phyloP scores from a whole-genome alignment of 306 rosid species.

The Amphicarpaea edgeworthii region DNA sequence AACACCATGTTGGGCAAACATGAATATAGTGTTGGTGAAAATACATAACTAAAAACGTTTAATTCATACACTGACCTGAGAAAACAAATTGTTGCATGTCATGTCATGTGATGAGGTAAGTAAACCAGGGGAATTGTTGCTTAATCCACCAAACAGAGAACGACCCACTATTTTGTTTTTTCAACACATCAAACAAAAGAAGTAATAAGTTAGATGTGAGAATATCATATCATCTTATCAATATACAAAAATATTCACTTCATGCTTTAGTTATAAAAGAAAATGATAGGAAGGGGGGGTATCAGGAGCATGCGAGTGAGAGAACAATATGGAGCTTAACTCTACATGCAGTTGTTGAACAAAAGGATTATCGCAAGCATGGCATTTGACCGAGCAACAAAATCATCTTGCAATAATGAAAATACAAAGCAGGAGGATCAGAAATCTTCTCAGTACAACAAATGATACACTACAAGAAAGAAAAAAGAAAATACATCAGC shows the following conservation, averaged over 20 bases:
- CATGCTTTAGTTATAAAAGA: background rate
- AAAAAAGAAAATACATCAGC: background rate
- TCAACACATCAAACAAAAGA: slow-evolving; percentile 42
- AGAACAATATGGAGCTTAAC: background rate
- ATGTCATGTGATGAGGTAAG: slow-evolving; percentile 57
- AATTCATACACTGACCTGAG: slow-evolving; percentile 64
- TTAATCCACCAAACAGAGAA: slow-evolving; percentile 66
- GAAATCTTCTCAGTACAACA: background rate
- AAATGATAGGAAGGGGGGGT: background rate
- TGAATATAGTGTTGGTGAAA: slow-evolving; percentile 16
- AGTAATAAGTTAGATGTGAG: background rate
- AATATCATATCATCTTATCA: slow-evolving; percentile 5
- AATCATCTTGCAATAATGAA: background rate
- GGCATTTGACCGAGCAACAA: slow-evolving; percentile 1
- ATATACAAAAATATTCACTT: background rate
- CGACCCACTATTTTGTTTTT: slow-evolving; percentile 63
- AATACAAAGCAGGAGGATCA: background rate
- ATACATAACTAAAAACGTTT: background rate
- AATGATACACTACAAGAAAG: background rate
- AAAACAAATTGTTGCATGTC: slow-evolving; percentile 56
- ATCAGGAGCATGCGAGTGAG: slow-evolving; percentile 12
- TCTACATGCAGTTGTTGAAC: background rate
- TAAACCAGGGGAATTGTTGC: slow-evolving; percentile 57
- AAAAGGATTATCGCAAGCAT: slow-evolving; percentile 7
- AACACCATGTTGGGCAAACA: slow-evolving; percentile 2